A percentile compares a stretch with the other conserved stretches of the same genome.
These are phyloP conservation scores for Phytopythium chamaehyphon DNA, from an alignment of 352 stramenopile genomes.

Conservation along the genomic window DNA sequence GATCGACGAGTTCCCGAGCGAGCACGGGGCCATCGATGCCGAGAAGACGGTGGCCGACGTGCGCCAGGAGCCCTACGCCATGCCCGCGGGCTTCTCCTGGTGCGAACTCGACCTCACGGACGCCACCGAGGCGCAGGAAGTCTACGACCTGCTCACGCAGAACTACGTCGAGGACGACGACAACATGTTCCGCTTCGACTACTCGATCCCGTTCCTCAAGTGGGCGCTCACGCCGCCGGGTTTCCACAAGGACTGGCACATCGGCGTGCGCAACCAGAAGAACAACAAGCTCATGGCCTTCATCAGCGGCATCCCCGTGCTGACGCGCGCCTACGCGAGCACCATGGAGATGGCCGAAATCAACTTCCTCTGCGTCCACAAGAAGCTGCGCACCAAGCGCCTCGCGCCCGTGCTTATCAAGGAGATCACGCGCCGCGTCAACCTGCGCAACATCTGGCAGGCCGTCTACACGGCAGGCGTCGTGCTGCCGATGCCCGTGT, in stretches of 20 bases:
- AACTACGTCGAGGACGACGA: slow-evolving; percentile 99
- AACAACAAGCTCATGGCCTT: slow-evolving; percentile 96
- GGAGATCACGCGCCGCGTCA: slow-evolving; percentile 98
- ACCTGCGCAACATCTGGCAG: slow-evolving; percentile 92
- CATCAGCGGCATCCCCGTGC: slow-evolving; percentile 96
- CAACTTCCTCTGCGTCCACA: slow-evolving; percentile 99
- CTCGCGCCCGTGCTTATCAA: slow-evolving; percentile 99
- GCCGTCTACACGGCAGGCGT: slow-evolving; percentile 99
- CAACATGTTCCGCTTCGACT: slow-evolving; percentile 96
- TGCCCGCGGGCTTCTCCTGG: slow-evolving; percentile 97
- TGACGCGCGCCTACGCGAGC: slow-evolving; percentile 60
- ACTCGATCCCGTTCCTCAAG: slow-evolving; percentile 84
- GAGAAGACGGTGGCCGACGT: slow-evolving; percentile 90
- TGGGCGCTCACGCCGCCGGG: slow-evolving; percentile 95
- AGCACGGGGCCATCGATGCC: slow-evolving; percentile 92
- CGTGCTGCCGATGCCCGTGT: slow-evolving; percentile 95
- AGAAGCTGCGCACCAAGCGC: slow-evolving; percentile 95
- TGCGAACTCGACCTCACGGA: slow-evolving; percentile 89
- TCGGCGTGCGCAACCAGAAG: slow-evolving; percentile 93
- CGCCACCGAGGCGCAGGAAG: slow-evolving; percentile 75
- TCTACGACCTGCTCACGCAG: slow-evolving; percentile 97
- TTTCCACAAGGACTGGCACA: slow-evolving; percentile 92
- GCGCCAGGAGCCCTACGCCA: slow-evolving; percentile 92
- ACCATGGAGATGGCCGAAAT: slow-evolving; percentile 92
- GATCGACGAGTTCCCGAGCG: slow-evolving; percentile 59